Percentiles rank a stretch among this genome's conserved stretches.
These are phyloP conservation scores for Monocercomonoides exilis DNA, from an alignment of 78 protist species.

Conservation along the genomic window DNA sequence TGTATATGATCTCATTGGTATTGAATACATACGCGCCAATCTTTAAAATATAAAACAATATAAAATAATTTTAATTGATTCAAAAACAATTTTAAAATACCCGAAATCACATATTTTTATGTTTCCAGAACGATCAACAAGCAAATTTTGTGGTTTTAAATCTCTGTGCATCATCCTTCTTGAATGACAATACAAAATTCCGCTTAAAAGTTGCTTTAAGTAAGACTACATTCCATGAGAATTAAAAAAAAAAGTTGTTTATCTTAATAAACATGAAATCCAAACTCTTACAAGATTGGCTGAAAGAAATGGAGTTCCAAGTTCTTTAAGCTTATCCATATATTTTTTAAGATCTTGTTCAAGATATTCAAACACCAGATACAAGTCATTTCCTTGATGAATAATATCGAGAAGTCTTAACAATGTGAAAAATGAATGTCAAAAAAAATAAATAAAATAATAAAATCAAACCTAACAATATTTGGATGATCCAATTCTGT, in stretches of 20 bases:
- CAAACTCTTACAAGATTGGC: neutral
- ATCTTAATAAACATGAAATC: neutral
- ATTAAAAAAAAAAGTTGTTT: neutral
- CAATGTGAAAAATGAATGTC: neutral
- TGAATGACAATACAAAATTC: conserved; percentile 22
- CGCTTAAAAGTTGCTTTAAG: conserved; percentile 18
- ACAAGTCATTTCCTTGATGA: neutral
- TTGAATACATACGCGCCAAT: conserved; percentile 82
- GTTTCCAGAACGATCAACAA: conserved; percentile 10
- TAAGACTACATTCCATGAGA: neutral
- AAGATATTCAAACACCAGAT: conserved; percentile 23
- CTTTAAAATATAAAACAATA: too few relatives aligned
- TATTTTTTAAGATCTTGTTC: conserved; percentile 16
- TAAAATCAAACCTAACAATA: conserved; percentile 64
- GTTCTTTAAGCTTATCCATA: conserved; percentile 28
- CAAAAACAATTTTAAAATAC: too few relatives aligned
- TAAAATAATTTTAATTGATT: neutral
- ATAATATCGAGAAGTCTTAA: conserved; percentile 12
- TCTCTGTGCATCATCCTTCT: conserved; percentile 35
- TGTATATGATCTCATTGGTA: conserved; percentile 87
- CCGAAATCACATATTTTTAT: conserved; percentile 36
- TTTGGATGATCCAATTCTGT: conserved; percentile 89
- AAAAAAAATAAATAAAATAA: neutral
- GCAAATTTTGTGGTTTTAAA: conserved; percentile 38
- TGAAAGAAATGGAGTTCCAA: neutral